Percentiles rank a stretch among this genome's conserved stretches.
phyloP scores from a whole-genome alignment of 208 protist genomes.

The Wallacemonas sp. region DNA sequence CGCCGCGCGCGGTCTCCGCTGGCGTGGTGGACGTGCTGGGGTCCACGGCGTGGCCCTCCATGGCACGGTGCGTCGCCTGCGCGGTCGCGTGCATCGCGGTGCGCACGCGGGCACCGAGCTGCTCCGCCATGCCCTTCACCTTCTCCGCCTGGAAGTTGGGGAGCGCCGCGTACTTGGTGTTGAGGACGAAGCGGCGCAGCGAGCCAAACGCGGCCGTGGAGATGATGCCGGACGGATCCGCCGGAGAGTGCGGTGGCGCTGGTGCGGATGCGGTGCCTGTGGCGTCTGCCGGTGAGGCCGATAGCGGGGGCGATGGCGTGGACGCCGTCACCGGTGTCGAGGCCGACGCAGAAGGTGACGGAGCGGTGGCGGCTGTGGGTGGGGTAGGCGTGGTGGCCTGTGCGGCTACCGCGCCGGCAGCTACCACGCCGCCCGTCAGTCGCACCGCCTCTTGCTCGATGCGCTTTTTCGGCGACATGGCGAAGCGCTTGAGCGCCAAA shows the following conservation, averaged over 20 bases:
- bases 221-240: not conserved
- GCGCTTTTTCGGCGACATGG: slow-evolving; percentile 29
- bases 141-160: slow-evolving; percentile 4
- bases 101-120: slow-evolving; percentile 7
- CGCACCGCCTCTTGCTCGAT: slow-evolving; percentile 25
- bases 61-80: not conserved
- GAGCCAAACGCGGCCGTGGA: not conserved
- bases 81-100: slow-evolving; percentile 4
- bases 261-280: not conserved
- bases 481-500: slow-evolving; percentile 27
- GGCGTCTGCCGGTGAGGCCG: too few relatives aligned
- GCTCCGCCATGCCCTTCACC: not conserved
- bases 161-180: slow-evolving; percentile 6
- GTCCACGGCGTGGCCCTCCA: not conserved
- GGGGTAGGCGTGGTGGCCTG: too few relatives aligned
- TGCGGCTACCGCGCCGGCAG: not conserved
- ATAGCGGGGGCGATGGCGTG: too few relatives aligned
- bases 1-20: not conserved
- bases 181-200: not conserved
- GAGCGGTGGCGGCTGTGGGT: too few relatives aligned
- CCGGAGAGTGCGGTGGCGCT: too few relatives aligned
- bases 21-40: not conserved
- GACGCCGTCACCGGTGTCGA: too few relatives aligned
- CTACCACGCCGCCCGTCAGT: not conserved
- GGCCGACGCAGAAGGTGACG: too few relatives aligned